Evolutionary conservation across 805 yeast genomes (phyloP).

Genomic region (Schwanniomyces vanrijiae): DNA sequence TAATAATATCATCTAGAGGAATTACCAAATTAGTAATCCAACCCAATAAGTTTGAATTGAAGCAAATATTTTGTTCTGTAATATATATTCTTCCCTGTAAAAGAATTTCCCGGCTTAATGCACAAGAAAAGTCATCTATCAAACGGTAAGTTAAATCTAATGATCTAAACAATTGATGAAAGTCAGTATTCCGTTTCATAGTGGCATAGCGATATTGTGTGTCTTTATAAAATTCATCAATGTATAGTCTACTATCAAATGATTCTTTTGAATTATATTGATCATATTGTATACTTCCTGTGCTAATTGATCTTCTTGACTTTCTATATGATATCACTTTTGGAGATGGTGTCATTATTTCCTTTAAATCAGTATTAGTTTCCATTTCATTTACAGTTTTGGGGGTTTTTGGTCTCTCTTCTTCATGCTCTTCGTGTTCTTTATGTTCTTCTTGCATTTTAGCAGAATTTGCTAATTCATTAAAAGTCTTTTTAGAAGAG

Average conservation of each 20-base stretch:
- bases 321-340: conserved; percentile 40
- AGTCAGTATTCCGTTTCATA: conserved; percentile 64
- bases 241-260: conserved; percentile 48
- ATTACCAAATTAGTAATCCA: conserved; percentile 85
- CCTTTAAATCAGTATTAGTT: background rate
- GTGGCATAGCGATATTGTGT: conserved; percentile 67
- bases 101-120: conserved; percentile 80
- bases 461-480: conserved; percentile 2
- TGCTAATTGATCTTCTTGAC: conserved; percentile 32
- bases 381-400: conserved; percentile 2
- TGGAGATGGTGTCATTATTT: conserved; percentile 22
- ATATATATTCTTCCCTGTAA: conserved; percentile 86
- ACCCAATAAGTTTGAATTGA: conserved; percentile 83
- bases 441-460: background rate
- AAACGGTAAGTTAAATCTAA: conserved; percentile 69
- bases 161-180: conserved; percentile 70
- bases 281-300: conserved; percentile 19
- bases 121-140: conserved; percentile 88
- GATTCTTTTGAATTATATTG: conserved; percentile 16
- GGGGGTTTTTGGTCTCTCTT: background rate
- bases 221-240: conserved; percentile 56
- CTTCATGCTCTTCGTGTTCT: background rate
- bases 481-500: background rate
- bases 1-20: conserved; percentile 65
- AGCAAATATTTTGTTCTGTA: conserved; percentile 75